Conservation (phyloP, 2,329 filamentous ascomycete species). For the Colletotrichum musicola region DNA sequence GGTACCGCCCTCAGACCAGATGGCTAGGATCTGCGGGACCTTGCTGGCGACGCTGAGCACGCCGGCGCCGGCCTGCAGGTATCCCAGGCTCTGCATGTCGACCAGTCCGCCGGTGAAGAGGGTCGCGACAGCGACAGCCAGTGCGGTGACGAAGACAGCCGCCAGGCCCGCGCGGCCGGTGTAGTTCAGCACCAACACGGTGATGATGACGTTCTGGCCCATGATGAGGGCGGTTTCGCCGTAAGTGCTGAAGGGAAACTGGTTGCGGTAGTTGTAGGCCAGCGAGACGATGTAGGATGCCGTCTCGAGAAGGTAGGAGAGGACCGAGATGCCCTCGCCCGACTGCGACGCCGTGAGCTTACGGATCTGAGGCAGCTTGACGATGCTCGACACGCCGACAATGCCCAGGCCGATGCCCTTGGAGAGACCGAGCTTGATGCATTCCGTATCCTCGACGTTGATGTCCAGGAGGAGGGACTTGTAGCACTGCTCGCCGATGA, state of each 20-base stretch:
- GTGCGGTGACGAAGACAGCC: conserved; percentile 80
- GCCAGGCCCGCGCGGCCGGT: conserved; percentile 76
- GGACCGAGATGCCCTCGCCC: conserved; percentile 86
- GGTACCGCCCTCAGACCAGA: conserved; percentile 87
- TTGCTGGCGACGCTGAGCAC: conserved; percentile 89
- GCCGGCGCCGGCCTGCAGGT: conserved; percentile 87
- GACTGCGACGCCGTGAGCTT: conserved; percentile 88
- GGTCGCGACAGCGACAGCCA: conserved; percentile 77
- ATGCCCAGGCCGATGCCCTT: conserved; percentile 96
- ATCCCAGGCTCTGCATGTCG: conserved; percentile 74
- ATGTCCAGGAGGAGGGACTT: conserved; percentile 86
- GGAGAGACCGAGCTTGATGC: conserved; percentile 89
- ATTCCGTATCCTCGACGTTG: conserved; percentile 80
- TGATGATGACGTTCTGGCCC: conserved; percentile 91
- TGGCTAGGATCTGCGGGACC: conserved; percentile 90
- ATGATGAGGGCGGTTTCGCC: conserved; percentile 95
- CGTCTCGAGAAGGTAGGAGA: conserved; percentile 94
- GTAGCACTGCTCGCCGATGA: conserved; percentile 90
- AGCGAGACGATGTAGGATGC: conserved; percentile 88
- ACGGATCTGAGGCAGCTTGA: conserved; percentile 97
- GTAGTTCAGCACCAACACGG: conserved; percentile 87
- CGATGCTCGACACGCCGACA: conserved; percentile 87
- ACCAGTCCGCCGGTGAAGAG: conserved; percentile 78
- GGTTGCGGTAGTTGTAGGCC: conserved; percentile 91
- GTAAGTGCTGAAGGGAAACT: conserved; percentile 96